Percentiles rank a stretch among this genome's conserved stretches.
These are phyloP conservation scores for Acorus calamus DNA, from an alignment of 106 monocot genomes.

Conservation along the genomic window DNA sequence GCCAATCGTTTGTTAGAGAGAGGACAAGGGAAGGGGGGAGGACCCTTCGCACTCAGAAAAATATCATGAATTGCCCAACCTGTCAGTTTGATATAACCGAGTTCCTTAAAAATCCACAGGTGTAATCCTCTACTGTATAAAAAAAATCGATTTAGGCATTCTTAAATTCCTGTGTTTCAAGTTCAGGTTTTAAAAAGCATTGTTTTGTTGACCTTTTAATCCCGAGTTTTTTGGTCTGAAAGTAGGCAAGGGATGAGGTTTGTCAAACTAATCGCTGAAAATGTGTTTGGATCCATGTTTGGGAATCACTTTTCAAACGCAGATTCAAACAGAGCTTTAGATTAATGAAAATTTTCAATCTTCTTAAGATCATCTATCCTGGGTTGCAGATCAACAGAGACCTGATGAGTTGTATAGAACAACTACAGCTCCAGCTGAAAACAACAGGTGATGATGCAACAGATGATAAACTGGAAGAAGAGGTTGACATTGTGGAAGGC, in stretches of 20 bases:
- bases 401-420: conserved; percentile 65
- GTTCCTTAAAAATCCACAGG: conserved; percentile 72
- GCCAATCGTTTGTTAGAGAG: conserved; percentile 57
- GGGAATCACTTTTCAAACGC: too few species aligned
- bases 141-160: too few species aligned
- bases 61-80: conserved; percentile 65
- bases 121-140: background rate
- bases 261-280: too few species aligned
- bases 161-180: too few species aligned
- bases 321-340: too few species aligned
- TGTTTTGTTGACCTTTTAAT: too few species aligned
- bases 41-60: conserved; percentile 71
- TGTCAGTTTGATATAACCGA: conserved; percentile 85
- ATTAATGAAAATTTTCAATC: too few species aligned
- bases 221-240: too few species aligned
- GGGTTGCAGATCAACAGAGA: conserved; percentile 67
- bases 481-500: conserved; percentile 1
- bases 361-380: background rate
- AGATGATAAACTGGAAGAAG: conserved; percentile 1
- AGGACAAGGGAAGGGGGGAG: conserved; percentile 58
- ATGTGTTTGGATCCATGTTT: too few species aligned
- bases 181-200: too few species aligned
- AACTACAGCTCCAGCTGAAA: conserved; percentile 33
- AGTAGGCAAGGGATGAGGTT: too few species aligned
- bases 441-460: conserved; percentile 21